Conservation (phyloP, 805 yeast genomes). For the Saccharomyces jurei region DNA sequence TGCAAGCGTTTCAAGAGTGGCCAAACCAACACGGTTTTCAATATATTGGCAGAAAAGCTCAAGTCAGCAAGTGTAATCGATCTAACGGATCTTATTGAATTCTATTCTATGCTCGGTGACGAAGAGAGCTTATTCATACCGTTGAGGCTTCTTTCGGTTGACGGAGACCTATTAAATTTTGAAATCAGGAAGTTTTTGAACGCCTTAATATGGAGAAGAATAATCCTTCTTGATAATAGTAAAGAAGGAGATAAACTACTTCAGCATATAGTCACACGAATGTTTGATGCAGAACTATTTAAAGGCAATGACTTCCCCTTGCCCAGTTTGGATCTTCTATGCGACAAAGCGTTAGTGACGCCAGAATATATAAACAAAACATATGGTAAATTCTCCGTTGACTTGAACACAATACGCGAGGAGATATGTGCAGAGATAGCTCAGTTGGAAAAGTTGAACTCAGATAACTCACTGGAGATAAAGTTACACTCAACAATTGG, state of each 20-base stretch:
- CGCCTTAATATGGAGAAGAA: conserved; percentile 50
- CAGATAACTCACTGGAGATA: conserved; percentile 15
- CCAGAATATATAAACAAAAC: conserved; percentile 12
- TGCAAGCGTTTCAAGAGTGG: conserved; percentile 18
- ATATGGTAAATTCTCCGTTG: conserved; percentile 8
- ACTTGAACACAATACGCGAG: conserved; percentile 6
- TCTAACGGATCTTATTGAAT: conserved; percentile 42
- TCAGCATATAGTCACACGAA: neutral
- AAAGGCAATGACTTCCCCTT: conserved; percentile 21
- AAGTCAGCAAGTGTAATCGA: conserved; percentile 32
- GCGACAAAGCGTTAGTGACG: conserved; percentile 10
- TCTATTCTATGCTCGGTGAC: conserved; percentile 41
- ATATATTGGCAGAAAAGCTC: conserved; percentile 20
- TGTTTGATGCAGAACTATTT: conserved; percentile 20
- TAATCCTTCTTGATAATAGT: conserved; percentile 51
- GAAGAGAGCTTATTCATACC: conserved; percentile 36
- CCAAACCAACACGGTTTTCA: conserved; percentile 16
- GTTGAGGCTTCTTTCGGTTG: conserved; percentile 41
- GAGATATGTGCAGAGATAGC: conserved; percentile 10
- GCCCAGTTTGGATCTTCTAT: conserved; percentile 20
- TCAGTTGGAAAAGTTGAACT: conserved; percentile 7
- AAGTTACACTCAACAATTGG: conserved; percentile 32
- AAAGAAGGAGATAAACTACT: conserved; percentile 1
- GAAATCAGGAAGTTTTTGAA: conserved; percentile 29
- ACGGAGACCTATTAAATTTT: conserved; percentile 20